phyloP scores from a whole-genome alignment of 306 rosid species.

The Acacia confusa region DNA sequence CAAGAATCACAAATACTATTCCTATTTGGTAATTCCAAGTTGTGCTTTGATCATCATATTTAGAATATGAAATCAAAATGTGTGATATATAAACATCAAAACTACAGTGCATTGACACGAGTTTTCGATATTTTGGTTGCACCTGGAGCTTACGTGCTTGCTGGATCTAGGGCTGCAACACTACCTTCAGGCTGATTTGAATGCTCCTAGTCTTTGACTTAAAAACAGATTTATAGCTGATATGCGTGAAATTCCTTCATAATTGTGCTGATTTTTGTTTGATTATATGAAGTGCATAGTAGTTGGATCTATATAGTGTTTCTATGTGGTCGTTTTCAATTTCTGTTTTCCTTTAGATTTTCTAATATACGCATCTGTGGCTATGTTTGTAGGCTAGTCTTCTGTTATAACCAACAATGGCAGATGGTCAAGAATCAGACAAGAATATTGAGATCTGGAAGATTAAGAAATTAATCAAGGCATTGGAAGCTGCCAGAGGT shows the following conservation, averaged over 20 bases:
- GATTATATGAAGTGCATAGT: background rate
- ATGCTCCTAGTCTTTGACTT: background rate
- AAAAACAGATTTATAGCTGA: background rate
- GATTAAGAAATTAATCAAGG: constrained; percentile 87
- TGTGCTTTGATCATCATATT: background rate
- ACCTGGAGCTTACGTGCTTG: background rate
- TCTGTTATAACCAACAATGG: constrained; percentile 39
- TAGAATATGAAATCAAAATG: background rate
- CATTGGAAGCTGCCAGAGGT: constrained; percentile 84
- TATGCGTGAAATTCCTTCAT: constrained; percentile 1
- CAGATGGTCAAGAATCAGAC: constrained; percentile 83
- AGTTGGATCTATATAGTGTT: constrained; percentile 1
- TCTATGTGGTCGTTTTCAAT: background rate
- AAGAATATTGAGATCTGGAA: constrained; percentile 95
- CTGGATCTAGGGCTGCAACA: constrained; percentile 1
- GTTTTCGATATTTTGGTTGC: background rate
- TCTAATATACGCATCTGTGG: constrained; percentile 14
- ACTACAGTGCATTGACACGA: background rate
- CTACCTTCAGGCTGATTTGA: background rate
- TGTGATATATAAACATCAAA: background rate
- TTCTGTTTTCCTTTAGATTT: background rate
- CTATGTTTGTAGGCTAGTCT: constrained; percentile 29
- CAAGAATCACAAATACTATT: background rate
- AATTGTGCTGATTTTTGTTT: background rate
- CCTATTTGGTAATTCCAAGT: background rate